Conservation (phyloP, 2,329 filamentous ascomycete genomes). For the Colletotrichum chrysophilum region DNA sequence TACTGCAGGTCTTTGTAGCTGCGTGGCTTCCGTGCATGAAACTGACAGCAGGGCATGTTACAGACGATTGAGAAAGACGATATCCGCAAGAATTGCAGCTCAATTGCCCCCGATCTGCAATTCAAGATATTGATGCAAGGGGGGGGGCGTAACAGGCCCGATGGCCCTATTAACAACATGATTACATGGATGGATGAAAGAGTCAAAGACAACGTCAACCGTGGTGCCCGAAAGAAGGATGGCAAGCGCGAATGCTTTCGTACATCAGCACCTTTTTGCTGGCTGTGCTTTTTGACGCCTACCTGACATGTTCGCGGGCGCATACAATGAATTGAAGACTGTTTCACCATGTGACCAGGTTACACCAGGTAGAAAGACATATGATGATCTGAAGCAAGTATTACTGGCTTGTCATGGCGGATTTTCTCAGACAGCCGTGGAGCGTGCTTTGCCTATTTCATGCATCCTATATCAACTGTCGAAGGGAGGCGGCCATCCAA, state of each 20-base stretch:
- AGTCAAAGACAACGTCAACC: background rate
- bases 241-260: background rate
- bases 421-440: background rate
- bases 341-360: too few relatives aligned
- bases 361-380: background rate
- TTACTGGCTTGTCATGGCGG: background rate
- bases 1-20: too few relatives aligned
- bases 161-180: too few relatives aligned
- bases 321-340: background rate
- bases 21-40: too few relatives aligned
- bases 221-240: accelerated
- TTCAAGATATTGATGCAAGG: too few relatives aligned
- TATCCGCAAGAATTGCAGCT: too few relatives aligned
- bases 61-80: too few relatives aligned
- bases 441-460: background rate
- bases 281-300: background rate
- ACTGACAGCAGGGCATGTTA: too few relatives aligned
- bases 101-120: too few relatives aligned
- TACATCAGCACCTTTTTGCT: background rate
- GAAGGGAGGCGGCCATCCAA: background rate
- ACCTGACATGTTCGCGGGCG: background rate
- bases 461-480: background rate
- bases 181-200: background rate
- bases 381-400: background rate
- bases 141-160: too few relatives aligned